These are phyloP conservation scores for Forsythia suspensa DNA, from an alignment of 257 asterid genomes.

Conservation along the genomic window DNA sequence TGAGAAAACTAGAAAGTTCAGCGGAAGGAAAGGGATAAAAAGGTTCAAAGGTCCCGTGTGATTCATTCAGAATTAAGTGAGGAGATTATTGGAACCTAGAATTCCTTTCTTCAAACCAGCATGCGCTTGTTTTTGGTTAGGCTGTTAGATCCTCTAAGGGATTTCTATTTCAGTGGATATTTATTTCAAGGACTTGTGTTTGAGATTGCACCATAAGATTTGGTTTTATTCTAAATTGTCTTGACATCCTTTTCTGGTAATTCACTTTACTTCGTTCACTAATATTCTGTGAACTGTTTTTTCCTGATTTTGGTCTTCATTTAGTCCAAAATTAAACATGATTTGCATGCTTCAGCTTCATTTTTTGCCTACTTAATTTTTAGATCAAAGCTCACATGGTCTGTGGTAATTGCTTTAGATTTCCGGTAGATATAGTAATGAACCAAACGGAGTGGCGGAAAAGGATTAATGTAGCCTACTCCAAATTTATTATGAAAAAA, in stretches of 20 bases:
- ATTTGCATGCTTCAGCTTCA: slow-evolving; percentile 17
- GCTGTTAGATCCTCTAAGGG: neutral
- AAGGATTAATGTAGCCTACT: neutral
- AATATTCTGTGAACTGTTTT: neutral
- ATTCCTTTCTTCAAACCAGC: too few species aligned
- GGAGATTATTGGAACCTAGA: too few species aligned
- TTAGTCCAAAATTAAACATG: slow-evolving; percentile 12
- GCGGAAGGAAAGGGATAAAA: too few species aligned
- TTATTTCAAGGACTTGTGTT: neutral
- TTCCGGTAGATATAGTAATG: neutral
- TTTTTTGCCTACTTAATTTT: slow-evolving; percentile 11
- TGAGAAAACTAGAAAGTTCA: too few species aligned
- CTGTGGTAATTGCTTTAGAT: neutral
- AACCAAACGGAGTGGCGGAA: neutral
- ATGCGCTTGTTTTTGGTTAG: neutral
- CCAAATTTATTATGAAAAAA: neutral
- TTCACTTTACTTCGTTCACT: neutral
- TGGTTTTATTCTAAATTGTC: neutral
- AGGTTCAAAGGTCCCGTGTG: too few species aligned
- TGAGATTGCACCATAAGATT: neutral
- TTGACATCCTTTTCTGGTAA: neutral
- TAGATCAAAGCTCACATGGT: neutral
- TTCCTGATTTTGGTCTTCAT: neutral
- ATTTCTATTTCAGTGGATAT: neutral
- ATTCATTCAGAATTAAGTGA: too few species aligned